phyloP scores from a whole-genome alignment of 106 monocot genomes.

The Posidonia australis region DNA sequence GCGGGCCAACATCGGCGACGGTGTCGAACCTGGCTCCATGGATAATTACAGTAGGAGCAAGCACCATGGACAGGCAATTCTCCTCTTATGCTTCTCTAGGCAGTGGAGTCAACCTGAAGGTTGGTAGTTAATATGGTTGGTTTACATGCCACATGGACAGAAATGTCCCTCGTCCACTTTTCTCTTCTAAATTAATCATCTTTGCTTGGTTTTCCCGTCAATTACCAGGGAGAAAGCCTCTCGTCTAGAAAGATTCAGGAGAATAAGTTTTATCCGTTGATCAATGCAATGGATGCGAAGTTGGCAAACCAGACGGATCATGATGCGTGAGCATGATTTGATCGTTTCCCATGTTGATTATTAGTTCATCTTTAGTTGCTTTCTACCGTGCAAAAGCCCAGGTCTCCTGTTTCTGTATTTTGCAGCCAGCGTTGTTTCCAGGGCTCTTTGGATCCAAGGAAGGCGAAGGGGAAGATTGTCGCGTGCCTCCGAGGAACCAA shows the following conservation, averaged over 20 bases:
- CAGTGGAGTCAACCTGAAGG: constrained; percentile 27
- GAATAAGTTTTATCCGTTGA: constrained; percentile 9
- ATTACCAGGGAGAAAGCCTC: constrained; percentile 17
- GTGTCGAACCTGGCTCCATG: constrained; percentile 24
- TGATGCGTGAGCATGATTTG: constrained; percentile 5
- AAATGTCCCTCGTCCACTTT: background rate
- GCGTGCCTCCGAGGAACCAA: constrained; percentile 19
- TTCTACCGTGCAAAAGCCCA: too few relatives aligned
- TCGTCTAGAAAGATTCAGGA: background rate
- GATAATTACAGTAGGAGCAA: constrained; percentile 17
- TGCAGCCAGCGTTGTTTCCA: constrained; percentile 10
- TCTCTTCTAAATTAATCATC: too few relatives aligned
- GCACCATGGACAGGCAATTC: constrained; percentile 27
- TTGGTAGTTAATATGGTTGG: background rate
- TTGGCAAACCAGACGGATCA: background rate
- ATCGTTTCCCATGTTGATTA: too few relatives aligned
- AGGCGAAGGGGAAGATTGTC: constrained; percentile 27
- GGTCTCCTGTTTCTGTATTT: background rate
- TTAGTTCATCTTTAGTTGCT: too few relatives aligned
- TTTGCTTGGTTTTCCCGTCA: too few relatives aligned
- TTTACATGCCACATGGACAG: background rate
- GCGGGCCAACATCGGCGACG: background rate
- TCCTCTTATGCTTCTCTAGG: constrained; percentile 14
- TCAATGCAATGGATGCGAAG: constrained; percentile 8
- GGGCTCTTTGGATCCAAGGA: constrained; percentile 4